Percentiles rank a stretch among this genome's conserved stretches.
Evolutionary conservation across 176 grass and related monocot species (phyloP).

Genomic region (Raddia guianensis): DNA sequence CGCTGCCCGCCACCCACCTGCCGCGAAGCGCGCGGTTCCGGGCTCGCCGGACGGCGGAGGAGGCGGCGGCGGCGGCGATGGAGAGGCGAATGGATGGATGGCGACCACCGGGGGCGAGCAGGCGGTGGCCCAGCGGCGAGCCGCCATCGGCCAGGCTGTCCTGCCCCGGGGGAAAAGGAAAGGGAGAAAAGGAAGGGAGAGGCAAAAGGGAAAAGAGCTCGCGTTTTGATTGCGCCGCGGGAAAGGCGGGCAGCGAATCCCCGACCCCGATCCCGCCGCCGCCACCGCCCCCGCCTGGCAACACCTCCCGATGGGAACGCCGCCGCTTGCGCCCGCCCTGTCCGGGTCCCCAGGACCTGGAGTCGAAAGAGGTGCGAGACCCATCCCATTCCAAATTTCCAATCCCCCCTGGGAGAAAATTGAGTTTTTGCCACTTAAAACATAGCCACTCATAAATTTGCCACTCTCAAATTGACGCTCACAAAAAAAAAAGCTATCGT

Average conservation of each 20-base stretch:
- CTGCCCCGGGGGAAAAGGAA: conserved; percentile 29
- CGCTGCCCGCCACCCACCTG: too few relatives aligned
- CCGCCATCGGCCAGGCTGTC: conserved; percentile 70
- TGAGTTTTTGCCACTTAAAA: too few relatives aligned
- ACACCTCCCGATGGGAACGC: conserved; percentile 17
- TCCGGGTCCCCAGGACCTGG: too few relatives aligned
- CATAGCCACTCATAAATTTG: too few relatives aligned
- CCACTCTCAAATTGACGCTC: too few relatives aligned
- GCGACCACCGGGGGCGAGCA: conserved; percentile 26
- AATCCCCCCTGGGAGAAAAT: too few relatives aligned
- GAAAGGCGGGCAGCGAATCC: conserved; percentile 34
- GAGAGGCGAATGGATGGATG: conserved; percentile 32
- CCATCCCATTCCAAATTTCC: too few relatives aligned
- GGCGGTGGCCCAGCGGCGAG: conserved; percentile 38
- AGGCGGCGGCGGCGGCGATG: not conserved
- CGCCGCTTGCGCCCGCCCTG: not conserved
- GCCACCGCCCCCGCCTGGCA: not conserved
- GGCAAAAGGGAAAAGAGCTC: not conserved
- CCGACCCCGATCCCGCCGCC: not conserved
- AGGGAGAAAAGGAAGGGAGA: not conserved
- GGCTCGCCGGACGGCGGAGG: too few relatives aligned
- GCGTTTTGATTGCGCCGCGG: conserved; percentile 46
- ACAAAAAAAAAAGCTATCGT: too few relatives aligned
- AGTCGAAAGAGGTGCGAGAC: too few relatives aligned
- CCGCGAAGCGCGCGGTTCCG: too few relatives aligned